phyloP scores from a whole-genome alignment of 2,329 filamentous ascomycete genomes.

The Orbilia ellipsospora region DNA sequence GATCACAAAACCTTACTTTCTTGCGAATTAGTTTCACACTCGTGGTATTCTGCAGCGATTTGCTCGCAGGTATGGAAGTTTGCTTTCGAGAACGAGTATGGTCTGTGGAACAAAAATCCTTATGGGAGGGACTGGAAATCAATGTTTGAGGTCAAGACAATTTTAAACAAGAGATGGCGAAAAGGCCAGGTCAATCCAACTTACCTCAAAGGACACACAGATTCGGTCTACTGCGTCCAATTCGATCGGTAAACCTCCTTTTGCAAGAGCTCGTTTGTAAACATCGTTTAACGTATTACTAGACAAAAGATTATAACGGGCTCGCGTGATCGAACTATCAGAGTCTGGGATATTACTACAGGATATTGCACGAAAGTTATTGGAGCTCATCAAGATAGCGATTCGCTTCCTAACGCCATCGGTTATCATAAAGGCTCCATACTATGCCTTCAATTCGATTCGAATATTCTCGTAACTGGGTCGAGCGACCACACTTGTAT shows the following conservation, averaged over 20 bases:
- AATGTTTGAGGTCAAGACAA: constrained; percentile 80
- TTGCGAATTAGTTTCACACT: constrained; percentile 69
- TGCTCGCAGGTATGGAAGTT: constrained; percentile 72
- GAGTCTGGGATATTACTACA: constrained; percentile 94
- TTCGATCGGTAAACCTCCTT: constrained; percentile 84
- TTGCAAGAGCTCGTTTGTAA: not conserved
- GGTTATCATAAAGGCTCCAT: constrained; percentile 89
- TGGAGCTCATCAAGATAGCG: constrained; percentile 72
- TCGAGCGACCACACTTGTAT: constrained; percentile 94
- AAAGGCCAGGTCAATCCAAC: constrained; percentile 80
- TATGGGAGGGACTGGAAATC: constrained; percentile 81
- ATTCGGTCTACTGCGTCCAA: constrained; percentile 97
- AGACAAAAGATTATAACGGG: constrained; percentile 96
- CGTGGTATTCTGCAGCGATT: constrained; percentile 69
- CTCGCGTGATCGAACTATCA: constrained; percentile 92
- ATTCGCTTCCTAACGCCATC: constrained; percentile 64
- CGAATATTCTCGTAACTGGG: constrained; percentile 90
- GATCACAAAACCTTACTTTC: constrained; percentile 69
- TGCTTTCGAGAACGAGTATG: constrained; percentile 71
- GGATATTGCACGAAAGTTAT: constrained; percentile 87
- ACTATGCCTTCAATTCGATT: constrained; percentile 92
- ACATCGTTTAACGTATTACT: constrained; percentile 8
- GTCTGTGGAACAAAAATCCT: constrained; percentile 68
- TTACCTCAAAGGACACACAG: constrained; percentile 91
- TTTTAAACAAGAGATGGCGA: constrained; percentile 83